Evolutionary conservation across 495 filamentous ascomycete genomes (phyloP), one percentile per base, ranked within the genome.

Genomic region (Evernia prunastri): DNA sequence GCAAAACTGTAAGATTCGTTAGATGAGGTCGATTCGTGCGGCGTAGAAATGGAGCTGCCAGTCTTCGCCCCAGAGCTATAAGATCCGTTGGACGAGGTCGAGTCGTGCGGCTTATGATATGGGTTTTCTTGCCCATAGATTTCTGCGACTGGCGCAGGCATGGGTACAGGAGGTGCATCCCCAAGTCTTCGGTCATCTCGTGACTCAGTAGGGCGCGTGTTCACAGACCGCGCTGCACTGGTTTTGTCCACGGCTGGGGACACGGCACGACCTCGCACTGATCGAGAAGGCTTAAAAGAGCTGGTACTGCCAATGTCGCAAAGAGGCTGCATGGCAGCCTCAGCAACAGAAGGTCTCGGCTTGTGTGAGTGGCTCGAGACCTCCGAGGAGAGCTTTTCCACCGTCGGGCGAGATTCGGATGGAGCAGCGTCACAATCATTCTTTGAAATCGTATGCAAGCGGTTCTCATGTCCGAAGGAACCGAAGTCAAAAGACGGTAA

Each of bases 21-120:
- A 7, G 89, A 91, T 6, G 51, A 54, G 29, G 51, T 82, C 81
- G 29, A 81, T 81, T 2, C 51, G 29, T 54, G 78, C 23, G 78
- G 72, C 56, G 78, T 95, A 7, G 90, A 91, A 59, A 84, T 79
- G 4, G 89, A 91, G 69, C 88, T 92, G 4, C 85, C 80, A 72
- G 86, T 87, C 63, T 85, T 84, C 1, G 77, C 77, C 12, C 84
- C 81, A 25, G 87, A 89, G 29, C 78, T 83, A 1, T 78, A 81
- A 10, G 88, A 91, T n/a, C 81, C 83, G 47, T 85, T 86, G 8
- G 89, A 92, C 3, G 82, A 82, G 31, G 81, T 81, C 25, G 89
- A 94, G 65, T 85, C 82, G 0, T 87, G 85, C 1, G 86, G 75
- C 5, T 79, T 80, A 70, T 89, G 86, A 70, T 85, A 83, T 0